phyloP scores from a whole-genome alignment of 2,329 filamentous ascomycete species.

The Plectosphaerella cucumerina region DNA sequence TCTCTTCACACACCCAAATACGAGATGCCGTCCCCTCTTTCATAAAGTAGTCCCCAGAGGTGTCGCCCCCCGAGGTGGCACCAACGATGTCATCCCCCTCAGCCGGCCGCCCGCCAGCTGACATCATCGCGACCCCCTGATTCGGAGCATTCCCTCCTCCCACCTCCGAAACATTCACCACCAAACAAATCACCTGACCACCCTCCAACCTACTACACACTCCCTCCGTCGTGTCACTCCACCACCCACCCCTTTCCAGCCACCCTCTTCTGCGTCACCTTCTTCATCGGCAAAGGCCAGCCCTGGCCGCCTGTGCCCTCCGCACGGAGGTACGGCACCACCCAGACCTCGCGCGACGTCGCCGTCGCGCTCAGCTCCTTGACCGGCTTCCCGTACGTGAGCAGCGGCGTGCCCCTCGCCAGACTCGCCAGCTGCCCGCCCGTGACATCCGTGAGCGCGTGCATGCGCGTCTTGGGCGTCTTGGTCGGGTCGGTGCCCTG shows the following conservation, averaged over 20 bases:
- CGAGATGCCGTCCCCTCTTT: no score
- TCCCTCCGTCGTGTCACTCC: conserved; percentile 40
- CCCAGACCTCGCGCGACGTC: conserved; percentile 69
- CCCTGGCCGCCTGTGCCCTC: conserved; percentile 64
- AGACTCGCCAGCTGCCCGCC: conserved; percentile 72
- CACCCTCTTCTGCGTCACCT: conserved; percentile 75
- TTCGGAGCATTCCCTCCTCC: no score
- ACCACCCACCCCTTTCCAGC: conserved; percentile 71
- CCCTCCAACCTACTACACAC: not conserved
- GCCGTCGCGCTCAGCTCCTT: conserved; percentile 63
- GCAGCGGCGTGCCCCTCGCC: conserved; percentile 77
- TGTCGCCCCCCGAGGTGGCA: no score
- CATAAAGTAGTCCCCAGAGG: no score
- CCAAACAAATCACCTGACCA: not conserved
- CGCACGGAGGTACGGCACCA: conserved; percentile 71
- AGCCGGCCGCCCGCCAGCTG: no score
- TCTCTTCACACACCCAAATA: no score
- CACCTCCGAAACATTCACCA: not conserved
- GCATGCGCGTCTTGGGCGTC: conserved; percentile 75
- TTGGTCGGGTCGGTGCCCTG: conserved; percentile 49
- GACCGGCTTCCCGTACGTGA: conserved; percentile 85
- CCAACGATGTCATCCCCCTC: no score
- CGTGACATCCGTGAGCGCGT: conserved; percentile 76
- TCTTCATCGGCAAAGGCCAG: conserved; percentile 83
- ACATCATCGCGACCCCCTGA: no score